Evolutionary conservation across 129 eudicot species (phyloP), one percentile per base, ranked within the genome.

Genomic region (Artemisia tridentata): DNA sequence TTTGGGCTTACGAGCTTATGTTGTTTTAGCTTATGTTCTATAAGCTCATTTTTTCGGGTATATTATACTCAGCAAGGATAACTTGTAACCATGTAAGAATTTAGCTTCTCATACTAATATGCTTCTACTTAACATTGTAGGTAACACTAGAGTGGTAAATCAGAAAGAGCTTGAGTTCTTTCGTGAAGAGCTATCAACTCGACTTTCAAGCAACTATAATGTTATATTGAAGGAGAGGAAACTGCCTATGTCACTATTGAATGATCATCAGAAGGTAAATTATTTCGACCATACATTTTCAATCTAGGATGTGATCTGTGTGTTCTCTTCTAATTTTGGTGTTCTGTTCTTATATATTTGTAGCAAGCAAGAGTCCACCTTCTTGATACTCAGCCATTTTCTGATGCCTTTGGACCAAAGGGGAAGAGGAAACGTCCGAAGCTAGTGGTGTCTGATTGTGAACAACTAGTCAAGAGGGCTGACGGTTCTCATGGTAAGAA

Each of bases 291-390:
- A 5, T 73, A 19, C 62, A 34, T 27, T 23, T 25, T 54, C 4
- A 25, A 54, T 59, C 4, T 49, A 56, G 18, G 25, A 15, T 57
- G 27, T 53, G 67, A 64, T 62, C 1, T 50, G 9, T 69, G 2
- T 56, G 11, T 23, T 2, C 29, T 16, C 25, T 54, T 57, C 50
- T 71, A 65, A 75, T 73, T 45, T 67, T 49, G 55, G 64, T 67
- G 53, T 23, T 77, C 65, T 3, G 60, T 68, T 69, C 43, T 4
- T 73, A 29, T 72, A 14, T 13, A 18, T 75, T 58, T 81, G 63
- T 49, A 93, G 99, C 99, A 95, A 89, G 83, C 86, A 62, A 86
- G 93, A 86, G 88, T 86, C 70, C 99, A 90, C 72, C 97, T 93
- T 71, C 96, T 93, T 25, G 97, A 93, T 77, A 93, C 88, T 1